These are phyloP conservation scores for Plectosphaerella cucumerina DNA, from an alignment of 2,329 filamentous ascomycete species.

Conservation along the genomic window DNA sequence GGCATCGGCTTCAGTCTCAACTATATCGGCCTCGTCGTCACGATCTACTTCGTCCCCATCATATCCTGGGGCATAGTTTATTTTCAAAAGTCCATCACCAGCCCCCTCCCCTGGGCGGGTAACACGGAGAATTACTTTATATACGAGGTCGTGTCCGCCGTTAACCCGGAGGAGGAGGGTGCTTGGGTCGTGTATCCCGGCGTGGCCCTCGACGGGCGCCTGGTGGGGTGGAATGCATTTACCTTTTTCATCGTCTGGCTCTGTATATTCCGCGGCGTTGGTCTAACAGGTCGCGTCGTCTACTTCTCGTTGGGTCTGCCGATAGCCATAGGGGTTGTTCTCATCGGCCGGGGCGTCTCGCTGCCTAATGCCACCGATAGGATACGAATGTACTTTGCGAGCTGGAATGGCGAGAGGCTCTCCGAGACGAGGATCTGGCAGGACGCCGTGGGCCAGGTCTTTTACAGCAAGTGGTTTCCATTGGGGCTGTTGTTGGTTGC, in stretches of 20 bases:
- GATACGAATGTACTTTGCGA: constrained; percentile 33
- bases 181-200: constrained; percentile 37
- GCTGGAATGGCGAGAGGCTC: constrained; percentile 39
- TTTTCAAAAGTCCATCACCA: constrained; percentile 47
- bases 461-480: constrained; percentile 19
- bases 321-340: constrained; percentile 46
- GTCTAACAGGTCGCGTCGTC: constrained; percentile 48
- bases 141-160: neutral
- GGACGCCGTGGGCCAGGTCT: constrained; percentile 44
- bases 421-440: constrained; percentile 46
- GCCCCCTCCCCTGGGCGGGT: constrained; percentile 45
- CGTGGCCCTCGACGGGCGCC: constrained; percentile 42
- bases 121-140: constrained; percentile 35
- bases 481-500: too few species aligned
- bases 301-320: constrained; percentile 55
- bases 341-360: constrained; percentile 44
- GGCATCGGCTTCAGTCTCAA: constrained; percentile 46
- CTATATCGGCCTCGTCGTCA: constrained; percentile 45
- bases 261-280: constrained; percentile 52
- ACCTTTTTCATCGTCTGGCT: constrained; percentile 54
- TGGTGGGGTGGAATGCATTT: constrained; percentile 49
- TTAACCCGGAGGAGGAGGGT: constrained; percentile 11
- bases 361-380: constrained; percentile 47
- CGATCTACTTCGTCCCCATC: constrained; percentile 50
- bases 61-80: constrained; percentile 54